phyloP scores from a whole-genome alignment of 164 flowering plant genomes.

The Cinnamomum micranthum region DNA sequence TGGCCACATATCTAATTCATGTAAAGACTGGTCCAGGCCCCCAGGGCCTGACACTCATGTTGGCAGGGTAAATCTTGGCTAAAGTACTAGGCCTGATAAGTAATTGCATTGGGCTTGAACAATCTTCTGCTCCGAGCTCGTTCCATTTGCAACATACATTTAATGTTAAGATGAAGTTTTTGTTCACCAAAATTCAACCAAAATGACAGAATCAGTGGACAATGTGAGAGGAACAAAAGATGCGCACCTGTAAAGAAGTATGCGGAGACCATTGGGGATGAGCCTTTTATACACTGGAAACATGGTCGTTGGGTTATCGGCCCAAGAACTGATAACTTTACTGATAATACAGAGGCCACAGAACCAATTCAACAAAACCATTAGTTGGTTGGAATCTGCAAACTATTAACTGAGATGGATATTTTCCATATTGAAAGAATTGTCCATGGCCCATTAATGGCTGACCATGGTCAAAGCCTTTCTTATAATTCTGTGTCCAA shows the following conservation, averaged over 20 bases:
- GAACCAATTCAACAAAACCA: neutral
- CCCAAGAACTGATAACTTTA: neutral
- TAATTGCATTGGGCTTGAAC: too few relatives aligned
- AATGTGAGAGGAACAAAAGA: neutral
- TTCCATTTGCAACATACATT: too few relatives aligned
- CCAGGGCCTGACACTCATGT: too few relatives aligned
- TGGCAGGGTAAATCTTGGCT: too few relatives aligned
- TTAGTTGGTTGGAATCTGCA: neutral
- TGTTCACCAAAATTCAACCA: too few relatives aligned
- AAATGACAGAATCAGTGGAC: too few relatives aligned
- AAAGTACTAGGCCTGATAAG: too few relatives aligned
- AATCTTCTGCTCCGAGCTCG: too few relatives aligned
- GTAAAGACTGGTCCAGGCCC: too few relatives aligned
- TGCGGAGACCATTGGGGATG: neutral
- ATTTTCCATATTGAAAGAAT: neutral
- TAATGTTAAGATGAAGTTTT: too few relatives aligned
- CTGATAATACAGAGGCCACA: neutral
- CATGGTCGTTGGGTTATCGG: neutral
- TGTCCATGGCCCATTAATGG: neutral
- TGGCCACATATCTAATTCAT: too few relatives aligned
- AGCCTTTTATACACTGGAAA: neutral
- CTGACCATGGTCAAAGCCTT: too few relatives aligned
- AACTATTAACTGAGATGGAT: neutral
- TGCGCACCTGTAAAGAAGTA: neutral
- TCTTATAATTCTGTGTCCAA: neutral